Evolutionary conservation across 1,284 basidiomycete species (phyloP).

Genomic region (Sanghuangporus baumii): DNA sequence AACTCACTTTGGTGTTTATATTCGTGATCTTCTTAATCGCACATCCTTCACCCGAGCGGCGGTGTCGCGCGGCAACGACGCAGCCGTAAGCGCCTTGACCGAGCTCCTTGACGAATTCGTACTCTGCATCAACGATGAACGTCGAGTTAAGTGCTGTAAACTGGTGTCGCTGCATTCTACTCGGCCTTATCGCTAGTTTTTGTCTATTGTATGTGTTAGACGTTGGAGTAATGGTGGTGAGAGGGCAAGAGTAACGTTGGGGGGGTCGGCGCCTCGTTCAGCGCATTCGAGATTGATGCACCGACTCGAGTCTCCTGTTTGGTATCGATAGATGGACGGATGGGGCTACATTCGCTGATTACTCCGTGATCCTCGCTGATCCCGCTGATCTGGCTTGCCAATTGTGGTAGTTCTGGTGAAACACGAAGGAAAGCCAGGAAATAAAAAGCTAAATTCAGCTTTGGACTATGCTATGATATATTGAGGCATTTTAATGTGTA

Average conservation of each 20-base stretch:
- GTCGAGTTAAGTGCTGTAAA: slow-evolving; percentile 79
- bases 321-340: neutral
- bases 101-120: slow-evolving; percentile 92
- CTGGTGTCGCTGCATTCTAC: slow-evolving; percentile 53
- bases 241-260: neutral
- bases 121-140: slow-evolving; percentile 87
- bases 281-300: neutral
- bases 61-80: slow-evolving; percentile 83
- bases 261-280: neutral
- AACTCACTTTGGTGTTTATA: slow-evolving; percentile 83
- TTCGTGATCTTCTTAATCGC: slow-evolving; percentile 98
- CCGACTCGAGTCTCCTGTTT: neutral
- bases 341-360: neutral
- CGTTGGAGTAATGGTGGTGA: neutral
- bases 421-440: no score
- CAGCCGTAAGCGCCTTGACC: slow-evolving; percentile 94
- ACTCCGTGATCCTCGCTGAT: neutral
- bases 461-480: no score
- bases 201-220: neutral
- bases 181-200: neutral
- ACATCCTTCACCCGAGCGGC: slow-evolving; percentile 81
- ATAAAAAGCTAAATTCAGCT: no score
- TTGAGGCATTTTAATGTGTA: no score
- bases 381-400: no score
- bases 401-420: no score